Conservation (phyloP, 768 basidiomycete genomes). For the Leccinum sublutescens region DNA sequence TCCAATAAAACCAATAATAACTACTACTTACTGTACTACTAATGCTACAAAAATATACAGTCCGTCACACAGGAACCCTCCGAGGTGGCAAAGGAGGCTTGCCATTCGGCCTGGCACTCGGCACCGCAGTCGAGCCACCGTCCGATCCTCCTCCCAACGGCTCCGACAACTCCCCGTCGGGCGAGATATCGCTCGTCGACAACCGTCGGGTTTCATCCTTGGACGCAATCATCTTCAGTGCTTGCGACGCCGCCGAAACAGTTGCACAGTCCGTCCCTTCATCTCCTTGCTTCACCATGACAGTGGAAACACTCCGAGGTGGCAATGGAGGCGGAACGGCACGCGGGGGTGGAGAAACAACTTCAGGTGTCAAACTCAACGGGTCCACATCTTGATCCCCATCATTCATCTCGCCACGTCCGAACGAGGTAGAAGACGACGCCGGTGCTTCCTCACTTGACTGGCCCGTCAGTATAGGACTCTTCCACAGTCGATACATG, state of each 20-base stretch:
- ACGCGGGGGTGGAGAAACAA: conserved; percentile 24
- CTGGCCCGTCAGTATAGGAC: conserved; percentile 38
- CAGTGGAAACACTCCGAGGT: conserved; percentile 39
- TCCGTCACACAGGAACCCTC: conserved; percentile 14
- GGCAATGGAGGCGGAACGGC: conserved; percentile 39
- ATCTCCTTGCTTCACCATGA: conserved; percentile 29
- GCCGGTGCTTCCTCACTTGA: conserved; percentile 15
- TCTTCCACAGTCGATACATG: conserved; percentile 77
- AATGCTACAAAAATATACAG: neutral
- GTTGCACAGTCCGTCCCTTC: conserved; percentile 25
- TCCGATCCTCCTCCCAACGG: conserved; percentile 5
- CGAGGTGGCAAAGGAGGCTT: conserved; percentile 39
- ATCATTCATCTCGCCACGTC: conserved; percentile 17
- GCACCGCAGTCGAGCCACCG: conserved; percentile 3
- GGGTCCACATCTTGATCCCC: conserved; percentile 32
- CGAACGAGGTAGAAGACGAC: conserved; percentile 8
- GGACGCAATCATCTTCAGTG: conserved; percentile 56
- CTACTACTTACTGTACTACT: too few relatives aligned
- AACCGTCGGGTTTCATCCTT: conserved; percentile 39
- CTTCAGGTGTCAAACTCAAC: conserved; percentile 26
- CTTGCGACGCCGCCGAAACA: conserved; percentile 47
- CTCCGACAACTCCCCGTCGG: conserved; percentile 2
- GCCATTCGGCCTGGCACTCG: conserved; percentile 4
- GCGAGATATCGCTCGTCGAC: conserved; percentile 12
- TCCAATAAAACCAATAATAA: too few relatives aligned